Base-by-base conservation (phyloP, 441 rosid species). In the Adansonia rubrostipa region DNA sequence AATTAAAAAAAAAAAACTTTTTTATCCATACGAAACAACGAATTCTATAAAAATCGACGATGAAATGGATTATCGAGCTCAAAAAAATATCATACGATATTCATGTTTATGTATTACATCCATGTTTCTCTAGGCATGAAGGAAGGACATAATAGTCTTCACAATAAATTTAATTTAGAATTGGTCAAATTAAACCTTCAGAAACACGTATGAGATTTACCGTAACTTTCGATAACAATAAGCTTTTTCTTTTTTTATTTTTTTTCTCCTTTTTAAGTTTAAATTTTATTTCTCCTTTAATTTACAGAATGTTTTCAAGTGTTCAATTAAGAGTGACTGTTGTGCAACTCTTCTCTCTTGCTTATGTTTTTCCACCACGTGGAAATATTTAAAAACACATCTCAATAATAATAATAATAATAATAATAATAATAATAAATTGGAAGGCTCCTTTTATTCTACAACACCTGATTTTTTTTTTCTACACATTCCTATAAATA, bases 171-270 rank as follows among this genome's bases (percentile, higher is more conserved):
- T 13, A 36, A 64, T 15, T 2, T 63, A 36, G 22, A 36, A 15
- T 40, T 65, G 47, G 48, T 64, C 69, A 64, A 64, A 19, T 64
- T 45, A 68, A 68, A 44, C 45, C 9, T n/a, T 64, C 9, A 47
- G 17, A 11, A 2, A 66, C 19, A 68, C 3, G 33, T 6, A 45
- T 45, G 73, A 68, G 36, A 68, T 68, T 20, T 2, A 19, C 36
- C 73, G 73, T n/a, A 68, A 45, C 56, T 47, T 47, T 47, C 56
- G 56, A 47, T 10, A 68, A 68, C 73, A 19, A 45, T 14, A 5
- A 5, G 36, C 36, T 33, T 33, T 33, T 33, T 3, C 36, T 33
- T 33, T 33, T 33, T 33, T 9, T 8, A 42, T 40, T 8, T 45
- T 45, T 45, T 45, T 6, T 45, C 9, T 15, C 4, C 15, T 51